Evolutionary conservation across 1,284 basidiomycete genomes (phyloP), one percentile per base, ranked within the genome.

Genomic region (Phellinidium pouzarii): DNA sequence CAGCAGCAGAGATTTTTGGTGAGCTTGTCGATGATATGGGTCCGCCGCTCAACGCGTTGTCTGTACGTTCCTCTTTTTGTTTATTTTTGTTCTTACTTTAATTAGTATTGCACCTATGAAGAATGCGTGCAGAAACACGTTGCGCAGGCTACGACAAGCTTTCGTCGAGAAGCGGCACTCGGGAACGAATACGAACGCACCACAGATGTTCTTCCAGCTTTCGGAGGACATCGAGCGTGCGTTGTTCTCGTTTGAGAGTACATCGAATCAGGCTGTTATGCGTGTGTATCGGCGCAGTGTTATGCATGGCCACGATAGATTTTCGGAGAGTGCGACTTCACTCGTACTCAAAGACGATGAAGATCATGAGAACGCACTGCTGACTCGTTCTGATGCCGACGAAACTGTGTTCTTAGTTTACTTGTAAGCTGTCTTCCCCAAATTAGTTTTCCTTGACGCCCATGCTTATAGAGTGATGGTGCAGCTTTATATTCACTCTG

Each of bases 401-500:
- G 75, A 78, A 56, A 71, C 71, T 6, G 77, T 96, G 3, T 94
- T 95, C 64, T 67, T 93, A 22, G 84, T 94, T 4, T 95, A 94
- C 65, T 94, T 92, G 91, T 93, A 59, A 64, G 90, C 76, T 11
- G n/a, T n/a, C n/a, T n/a, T n/a, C n/a, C n/a, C n/a, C n/a, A n/a
- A n/a, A n/a, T n/a, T n/a, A n/a, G n/a, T 31, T 34, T 25, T 40
- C 17, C 25, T 46, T 59, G 29, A 60, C 36, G 3, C 7, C 11
- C 14, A 17, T 40, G 12, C 19, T 11, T 17, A 40, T 40, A 7
- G 14, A 37, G n/a, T 34, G 17, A 9, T 58, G 94, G n/a, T n/a
- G n/a, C n/a, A n/a, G 91, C 70, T 94, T 93, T 68, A 87, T 94
- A 55, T 96, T 95, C 67, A 94, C 91, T 0, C 68, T 95, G 41